phyloP scores from a whole-genome alignment of 1,139 yeast species.

The Yamadazyma conglobata region DNA sequence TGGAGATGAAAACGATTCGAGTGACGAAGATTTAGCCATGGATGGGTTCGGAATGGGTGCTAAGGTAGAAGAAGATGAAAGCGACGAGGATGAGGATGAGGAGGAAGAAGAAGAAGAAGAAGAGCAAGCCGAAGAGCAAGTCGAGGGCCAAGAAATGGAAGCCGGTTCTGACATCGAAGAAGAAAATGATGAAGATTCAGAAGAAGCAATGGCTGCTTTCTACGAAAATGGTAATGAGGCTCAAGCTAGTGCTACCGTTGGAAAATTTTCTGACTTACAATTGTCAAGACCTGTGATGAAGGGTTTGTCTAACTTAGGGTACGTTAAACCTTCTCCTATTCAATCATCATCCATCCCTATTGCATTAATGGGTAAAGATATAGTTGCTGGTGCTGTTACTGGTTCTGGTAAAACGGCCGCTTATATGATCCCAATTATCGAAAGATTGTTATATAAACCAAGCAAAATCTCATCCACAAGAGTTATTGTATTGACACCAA shows the following conservation, averaged over 20 bases:
- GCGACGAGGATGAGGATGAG: slow-evolving; percentile 23
- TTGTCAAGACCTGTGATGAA: slow-evolving; percentile 87
- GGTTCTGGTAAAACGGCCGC: slow-evolving; percentile 99
- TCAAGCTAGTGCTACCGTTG: slow-evolving; percentile 46
- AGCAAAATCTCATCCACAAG: slow-evolving; percentile 81
- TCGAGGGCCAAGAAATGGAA: slow-evolving; percentile 23
- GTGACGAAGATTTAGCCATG: slow-evolving; percentile 53
- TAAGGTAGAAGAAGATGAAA: slow-evolving; percentile 24
- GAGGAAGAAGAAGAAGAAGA: slow-evolving; percentile 19
- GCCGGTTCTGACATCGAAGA: slow-evolving; percentile 18
- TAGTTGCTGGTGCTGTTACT: slow-evolving; percentile 99
- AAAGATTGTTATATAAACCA: slow-evolving; percentile 86
- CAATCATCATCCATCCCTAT: slow-evolving; percentile 93
- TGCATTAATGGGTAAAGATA: slow-evolving; percentile 86
- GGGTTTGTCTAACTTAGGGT: slow-evolving; percentile 78
- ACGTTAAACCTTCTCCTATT: slow-evolving; percentile 85
- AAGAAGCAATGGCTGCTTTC: slow-evolving; percentile 68
- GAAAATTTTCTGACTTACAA: slow-evolving; percentile 70
- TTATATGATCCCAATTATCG: slow-evolving; percentile 91
- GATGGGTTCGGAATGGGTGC: slow-evolving; percentile 78
- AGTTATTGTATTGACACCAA: slow-evolving; percentile 87
- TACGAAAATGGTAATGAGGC: slow-evolving; percentile 46
- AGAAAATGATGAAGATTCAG: slow-evolving; percentile 55
- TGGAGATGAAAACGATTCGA: slow-evolving; percentile 23
- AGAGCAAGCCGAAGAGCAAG: slow-evolving; percentile 24